A percentile compares a stretch with the other conserved stretches of the same genome.
phyloP scores from a whole-genome alignment of 2,329 filamentous ascomycete species.

The Colletotrichum graminicola region DNA sequence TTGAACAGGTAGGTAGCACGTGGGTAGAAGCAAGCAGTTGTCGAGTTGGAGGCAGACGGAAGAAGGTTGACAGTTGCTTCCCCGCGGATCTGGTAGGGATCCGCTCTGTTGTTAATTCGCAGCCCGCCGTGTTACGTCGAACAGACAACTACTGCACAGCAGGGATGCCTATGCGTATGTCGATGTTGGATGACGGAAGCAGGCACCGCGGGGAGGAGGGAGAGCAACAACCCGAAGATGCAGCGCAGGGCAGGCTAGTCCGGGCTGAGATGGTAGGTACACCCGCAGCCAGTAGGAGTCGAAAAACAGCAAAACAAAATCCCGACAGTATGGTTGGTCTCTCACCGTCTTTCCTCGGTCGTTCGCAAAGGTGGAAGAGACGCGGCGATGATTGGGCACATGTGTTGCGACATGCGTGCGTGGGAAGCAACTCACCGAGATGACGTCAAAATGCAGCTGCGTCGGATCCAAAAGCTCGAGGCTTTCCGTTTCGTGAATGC shows the following conservation, averaged over 20 bases:
- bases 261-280: constrained; percentile 3
- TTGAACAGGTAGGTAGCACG: neutral
- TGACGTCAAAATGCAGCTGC: constrained; percentile 38
- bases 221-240: constrained; percentile 18
- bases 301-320: constrained; percentile 2
- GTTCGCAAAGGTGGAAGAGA: constrained; percentile 2
- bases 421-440: constrained; percentile 32
- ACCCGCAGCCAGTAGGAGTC: constrained; percentile 24
- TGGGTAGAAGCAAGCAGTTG: neutral
- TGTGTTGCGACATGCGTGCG: constrained; percentile 13
- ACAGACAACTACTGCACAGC: constrained; percentile 35
- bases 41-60: constrained; percentile 7
- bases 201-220: constrained; percentile 23
- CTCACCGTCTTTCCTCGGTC: constrained; percentile 32
- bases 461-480: constrained; percentile 17
- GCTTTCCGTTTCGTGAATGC: constrained; percentile 14
- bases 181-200: constrained; percentile 33
- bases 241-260: constrained; percentile 6
- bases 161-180: constrained; percentile 24
- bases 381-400: constrained; percentile 28
- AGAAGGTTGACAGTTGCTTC: neutral
- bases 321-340: constrained; percentile 14
- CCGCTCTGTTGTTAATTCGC: neutral
- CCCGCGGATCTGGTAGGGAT: neutral
- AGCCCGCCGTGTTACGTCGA: neutral